Conservation (phyloP, 805 yeast species). For the Myxozyma neotropica region DNA sequence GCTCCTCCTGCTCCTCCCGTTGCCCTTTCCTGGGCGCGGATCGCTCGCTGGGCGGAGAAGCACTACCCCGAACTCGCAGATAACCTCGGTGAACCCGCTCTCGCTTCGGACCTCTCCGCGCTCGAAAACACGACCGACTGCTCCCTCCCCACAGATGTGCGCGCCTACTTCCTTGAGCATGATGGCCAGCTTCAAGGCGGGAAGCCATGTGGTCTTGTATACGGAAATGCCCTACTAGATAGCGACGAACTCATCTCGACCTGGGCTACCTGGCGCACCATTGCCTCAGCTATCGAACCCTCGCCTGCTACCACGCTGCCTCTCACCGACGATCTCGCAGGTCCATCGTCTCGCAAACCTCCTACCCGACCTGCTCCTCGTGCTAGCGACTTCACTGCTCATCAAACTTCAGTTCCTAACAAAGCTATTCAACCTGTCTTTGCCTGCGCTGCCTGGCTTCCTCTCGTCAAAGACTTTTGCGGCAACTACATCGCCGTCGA, state of each 20-base stretch:
- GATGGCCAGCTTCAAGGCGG: constrained; percentile 90
- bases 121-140: constrained; percentile 81
- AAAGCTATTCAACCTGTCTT: constrained; percentile 71
- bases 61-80: constrained; percentile 81
- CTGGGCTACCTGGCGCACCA: constrained; percentile 83
- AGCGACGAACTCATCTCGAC: constrained; percentile 78
- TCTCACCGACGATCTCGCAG: constrained; percentile 15
- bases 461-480: constrained; percentile 79
- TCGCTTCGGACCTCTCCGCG: constrained; percentile 74
- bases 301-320: background rate
- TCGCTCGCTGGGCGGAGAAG: constrained; percentile 78
- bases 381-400: constrained; percentile 39
- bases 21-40: constrained; percentile 80
- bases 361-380: constrained; percentile 29
- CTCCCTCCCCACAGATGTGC: constrained; percentile 75
- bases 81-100: constrained; percentile 76
- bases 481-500: constrained; percentile 95
- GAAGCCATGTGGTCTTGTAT: constrained; percentile 73
- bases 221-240: constrained; percentile 77
- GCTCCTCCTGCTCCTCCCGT: constrained; percentile 64
- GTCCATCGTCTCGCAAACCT: constrained; percentile 24
- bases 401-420: constrained; percentile 74
- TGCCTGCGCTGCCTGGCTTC: constrained; percentile 93
- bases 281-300: constrained; percentile 47
- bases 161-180: constrained; percentile 76